These are phyloP conservation scores for Harringtonia lauricola DNA, from an alignment of 2,329 filamentous ascomycete genomes.

Conservation along the genomic window DNA sequence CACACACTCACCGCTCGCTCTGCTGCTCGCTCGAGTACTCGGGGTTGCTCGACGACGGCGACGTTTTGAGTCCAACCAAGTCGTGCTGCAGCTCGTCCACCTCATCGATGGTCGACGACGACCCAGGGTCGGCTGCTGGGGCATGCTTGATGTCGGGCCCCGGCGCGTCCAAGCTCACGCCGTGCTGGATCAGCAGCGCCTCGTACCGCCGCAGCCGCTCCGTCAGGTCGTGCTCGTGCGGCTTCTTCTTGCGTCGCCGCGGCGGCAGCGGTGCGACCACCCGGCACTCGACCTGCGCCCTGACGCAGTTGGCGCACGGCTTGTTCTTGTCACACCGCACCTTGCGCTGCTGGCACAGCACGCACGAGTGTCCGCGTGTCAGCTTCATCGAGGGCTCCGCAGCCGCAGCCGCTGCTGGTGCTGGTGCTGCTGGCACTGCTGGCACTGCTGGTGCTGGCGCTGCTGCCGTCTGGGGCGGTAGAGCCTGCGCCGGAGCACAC, in stretches of 20 bases:
- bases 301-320: conserved; percentile 60
- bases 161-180: conserved; percentile 58
- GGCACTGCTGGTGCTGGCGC: too few species aligned
- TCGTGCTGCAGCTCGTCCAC: conserved; percentile 46
- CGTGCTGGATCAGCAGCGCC: conserved; percentile 49
- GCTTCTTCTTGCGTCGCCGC: conserved; percentile 48
- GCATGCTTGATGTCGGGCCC: conserved; percentile 19
- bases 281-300: conserved; percentile 48
- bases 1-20: not conserved
- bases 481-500: too few species aligned
- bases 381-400: conserved; percentile 39
- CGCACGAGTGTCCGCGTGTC: conserved; percentile 52
- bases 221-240: conserved; percentile 59
- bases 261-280: conserved; percentile 46
- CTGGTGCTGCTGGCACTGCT: not conserved
- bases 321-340: conserved; percentile 63
- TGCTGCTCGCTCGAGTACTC: conserved; percentile 5
- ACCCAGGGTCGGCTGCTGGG: not conserved
- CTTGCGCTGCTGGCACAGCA: conserved; percentile 67
- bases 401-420: too few species aligned
- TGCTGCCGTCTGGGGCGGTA: too few species aligned
- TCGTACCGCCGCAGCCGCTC: conserved; percentile 62
- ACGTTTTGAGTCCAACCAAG: conserved; percentile 42
- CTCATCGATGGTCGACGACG: conserved; percentile 36
- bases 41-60: conserved; percentile 33